Base-by-base conservation (phyloP, 2,329 filamentous ascomycete genomes). In the Colletotrichum somersetense region DNA sequence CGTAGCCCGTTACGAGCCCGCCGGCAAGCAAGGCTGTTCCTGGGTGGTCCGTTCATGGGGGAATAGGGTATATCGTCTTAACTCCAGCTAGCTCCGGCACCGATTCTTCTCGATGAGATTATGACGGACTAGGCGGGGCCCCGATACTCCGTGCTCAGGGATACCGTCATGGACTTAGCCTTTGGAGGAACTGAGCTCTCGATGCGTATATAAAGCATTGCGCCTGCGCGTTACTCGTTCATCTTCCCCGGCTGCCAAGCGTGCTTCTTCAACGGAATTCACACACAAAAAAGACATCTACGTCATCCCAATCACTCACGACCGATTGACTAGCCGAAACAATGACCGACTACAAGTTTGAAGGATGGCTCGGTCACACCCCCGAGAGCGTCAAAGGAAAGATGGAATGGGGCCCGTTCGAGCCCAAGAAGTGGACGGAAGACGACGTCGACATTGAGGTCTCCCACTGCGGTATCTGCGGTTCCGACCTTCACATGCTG, bases 391-490 rank as follows among this genome's bases (percentile, higher is more conserved):
- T 77, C 72, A 78, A 88, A 6, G 87, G 86, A 65, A 87, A 88
- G 65, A 88, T 89, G 87, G 78, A 82, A 42, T 89, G 87, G 87
- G 82, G 81, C 52, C 80, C 87, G 67, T 91, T 87, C 67, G 84
- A 89, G 79, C 89, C 89, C 48, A 92, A 92, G 83, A 80, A 82
- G n/a, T 92, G 89, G 87, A 87, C 89, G 56, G 90, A 92, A 78
- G 87, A 85, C 35, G 89, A 92, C 73, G 81, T 93, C 66, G 91
- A 92, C 77, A 90, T 93, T 75, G 84, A 88, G 77, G 82, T 93
- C 74, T 87, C 88, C 3, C 89, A 92, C 81, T 92, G 89, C 76
- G 90, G 91, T 72, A 86, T 92, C 74, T 92, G 91, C 77, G 90
- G 89, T 66, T 87, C 86, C 0, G 90, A 92, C 74, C 62, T 91